A percentile compares a stretch with the other conserved stretches of the same genome.
These are phyloP conservation scores for Datura wrightii DNA, from an alignment of 257 asterid species.

Conservation along the genomic window DNA sequence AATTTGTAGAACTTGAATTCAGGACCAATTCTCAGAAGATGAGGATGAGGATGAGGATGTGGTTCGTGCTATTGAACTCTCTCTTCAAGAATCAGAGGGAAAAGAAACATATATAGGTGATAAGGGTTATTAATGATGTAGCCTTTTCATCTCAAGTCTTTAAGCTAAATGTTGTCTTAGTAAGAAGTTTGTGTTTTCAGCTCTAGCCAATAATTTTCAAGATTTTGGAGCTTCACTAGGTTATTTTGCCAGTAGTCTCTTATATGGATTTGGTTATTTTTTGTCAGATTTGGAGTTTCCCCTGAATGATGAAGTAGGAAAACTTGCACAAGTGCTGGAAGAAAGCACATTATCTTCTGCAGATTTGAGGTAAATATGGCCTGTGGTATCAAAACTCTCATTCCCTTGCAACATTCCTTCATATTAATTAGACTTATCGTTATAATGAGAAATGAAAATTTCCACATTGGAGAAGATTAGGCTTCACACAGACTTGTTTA, in stretches of 20 bases:
- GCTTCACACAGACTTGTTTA: background rate
- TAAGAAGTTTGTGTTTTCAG: background rate
- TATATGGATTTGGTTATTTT: background rate
- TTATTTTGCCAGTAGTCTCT: background rate
- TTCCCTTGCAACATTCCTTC: conserved; percentile 14
- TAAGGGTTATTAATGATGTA: background rate
- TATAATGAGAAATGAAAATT: background rate
- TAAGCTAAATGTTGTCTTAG: background rate
- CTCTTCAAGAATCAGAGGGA: conserved; percentile 9
- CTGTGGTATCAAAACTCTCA: background rate
- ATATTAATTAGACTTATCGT: background rate
- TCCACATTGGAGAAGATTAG: background rate
- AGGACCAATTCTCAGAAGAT: conserved; percentile 12
- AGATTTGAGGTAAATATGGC: conserved; percentile 24
- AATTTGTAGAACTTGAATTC: background rate
- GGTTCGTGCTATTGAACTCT: conserved; percentile 25
- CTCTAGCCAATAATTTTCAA: conserved; percentile 9
- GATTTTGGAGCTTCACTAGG: background rate
- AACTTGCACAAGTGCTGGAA: conserved; percentile 14
- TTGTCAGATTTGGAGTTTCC: background rate
- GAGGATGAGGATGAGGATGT: conserved; percentile 13
- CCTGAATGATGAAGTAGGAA: conserved; percentile 23
- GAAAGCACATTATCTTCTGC: conserved; percentile 3
- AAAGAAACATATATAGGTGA: background rate
- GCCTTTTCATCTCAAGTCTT: conserved; percentile 9